Base-by-base conservation (phyloP, 169 alveolate genomes). In the Besnoitia besnoiti region DNA sequence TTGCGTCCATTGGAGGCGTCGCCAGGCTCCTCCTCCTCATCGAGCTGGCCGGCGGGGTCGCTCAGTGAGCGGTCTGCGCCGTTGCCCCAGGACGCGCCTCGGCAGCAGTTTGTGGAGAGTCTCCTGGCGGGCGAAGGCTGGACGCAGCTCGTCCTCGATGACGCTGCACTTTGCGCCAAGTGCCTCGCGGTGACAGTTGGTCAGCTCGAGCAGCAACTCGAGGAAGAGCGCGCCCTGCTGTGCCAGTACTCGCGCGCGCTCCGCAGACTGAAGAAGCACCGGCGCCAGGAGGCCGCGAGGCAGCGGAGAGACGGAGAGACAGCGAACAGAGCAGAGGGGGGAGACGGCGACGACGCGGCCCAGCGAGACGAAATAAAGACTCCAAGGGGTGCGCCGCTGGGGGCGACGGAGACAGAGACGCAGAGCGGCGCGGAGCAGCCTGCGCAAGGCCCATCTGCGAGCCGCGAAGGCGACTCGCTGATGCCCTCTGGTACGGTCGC, bases 191-290 rank as follows among this genome's bases (percentile, higher is more conserved):
- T 42, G 24, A n/a, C 82, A 2, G 21, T 73, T 1, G 46, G 46
- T 42, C n/a, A n/a, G 39, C 82, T 73, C n/a, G 46, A 73, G 47
- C 12, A 73, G 82, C 82, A 73, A n/a, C 82, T 73, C 44, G 82
- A 73, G 82, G 47, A 73, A 10, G 82, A 73, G 46, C 39, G 46
- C 8, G 82, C 82, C 4, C 82, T 73, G 39, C 82, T 73, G 39
- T n/a, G 39, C n/a, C 82, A 37, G 82, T 73, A 73, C 82, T 27
- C 39, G 46, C 3, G 46, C 27, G 82, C 82, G 30, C 67, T 55
- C 33, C 33, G 24, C 33, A 55, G 27, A n/a, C 67, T 55, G 67
- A 55, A 55, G 67, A 55, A 55, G 67, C 67, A 19, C 30, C 67
- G 67, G 7, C 59, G 59, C 33, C 33, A 5, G 3, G 67, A 55